Percentiles rank a stretch among this genome's conserved stretches.
Evolutionary conservation across 2,329 filamentous ascomycete genomes (phyloP).

Genomic region (Alternaria arborescens): DNA sequence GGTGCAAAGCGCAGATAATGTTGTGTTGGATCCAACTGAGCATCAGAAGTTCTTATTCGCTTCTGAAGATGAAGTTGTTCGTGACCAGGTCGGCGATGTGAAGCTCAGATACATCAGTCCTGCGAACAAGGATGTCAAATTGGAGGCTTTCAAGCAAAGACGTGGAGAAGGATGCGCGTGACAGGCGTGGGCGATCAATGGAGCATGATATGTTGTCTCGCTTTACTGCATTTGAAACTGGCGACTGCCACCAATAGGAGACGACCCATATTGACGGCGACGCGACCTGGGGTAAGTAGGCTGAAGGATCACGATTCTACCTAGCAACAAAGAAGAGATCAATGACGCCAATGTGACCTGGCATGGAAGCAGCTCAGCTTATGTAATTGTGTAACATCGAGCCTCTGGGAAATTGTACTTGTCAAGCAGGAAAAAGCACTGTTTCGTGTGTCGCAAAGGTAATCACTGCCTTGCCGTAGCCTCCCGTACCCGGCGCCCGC

Average conservation of each 20-base stretch:
- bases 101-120: conserved; percentile 43
- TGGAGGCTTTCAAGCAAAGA: conserved; percentile 45
- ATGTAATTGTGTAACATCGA: neutral
- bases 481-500: conserved; percentile 19
- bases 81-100: conserved; percentile 37
- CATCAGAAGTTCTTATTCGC: conserved; percentile 54
- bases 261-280: conserved; percentile 5
- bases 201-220: conserved; percentile 4
- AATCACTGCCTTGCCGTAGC: conserved; percentile 15
- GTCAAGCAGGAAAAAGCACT: conserved; percentile 10
- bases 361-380: conserved; percentile 5
- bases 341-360: neutral
- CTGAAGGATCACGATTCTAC: neutral
- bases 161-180: conserved; percentile 14
- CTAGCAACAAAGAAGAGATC: neutral
- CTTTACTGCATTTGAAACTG: conserved; percentile 8
- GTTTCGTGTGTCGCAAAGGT: conserved; percentile 9
- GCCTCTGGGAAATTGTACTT: neutral
- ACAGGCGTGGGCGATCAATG: neutral
- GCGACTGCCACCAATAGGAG: conserved; percentile 11
- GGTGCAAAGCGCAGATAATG: conserved; percentile 33
- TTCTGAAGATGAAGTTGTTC: conserved; percentile 51
- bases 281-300: neutral
- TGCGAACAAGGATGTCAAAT: conserved; percentile 44
- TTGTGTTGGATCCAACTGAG: conserved; percentile 52